Conservation (phyloP, 495 filamentous ascomycete genomes). For the Lindgomyces ingoldianus region DNA sequence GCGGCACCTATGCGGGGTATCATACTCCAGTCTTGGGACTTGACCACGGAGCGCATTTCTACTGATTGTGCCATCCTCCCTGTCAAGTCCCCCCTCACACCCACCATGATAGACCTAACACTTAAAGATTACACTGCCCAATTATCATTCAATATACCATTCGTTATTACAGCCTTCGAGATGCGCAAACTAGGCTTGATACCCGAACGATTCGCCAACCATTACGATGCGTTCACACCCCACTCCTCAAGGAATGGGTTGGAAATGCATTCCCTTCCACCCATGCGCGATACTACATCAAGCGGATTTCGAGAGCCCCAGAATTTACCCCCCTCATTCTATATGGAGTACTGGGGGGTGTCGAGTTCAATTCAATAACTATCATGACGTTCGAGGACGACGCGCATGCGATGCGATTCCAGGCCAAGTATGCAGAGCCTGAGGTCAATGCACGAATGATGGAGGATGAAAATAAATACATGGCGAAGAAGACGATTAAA, state of each 20-base stretch:
- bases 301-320: background rate
- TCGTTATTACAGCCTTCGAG: background rate
- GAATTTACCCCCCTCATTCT: background rate
- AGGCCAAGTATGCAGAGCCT: background rate
- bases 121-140: background rate
- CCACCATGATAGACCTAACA: too few species aligned
- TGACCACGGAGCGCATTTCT: too few species aligned
- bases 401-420: background rate
- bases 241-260: background rate
- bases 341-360: background rate
- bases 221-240: slow-evolving; percentile 5
- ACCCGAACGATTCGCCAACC: background rate
- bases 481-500: background rate
- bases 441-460: background rate
- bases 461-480: background rate
- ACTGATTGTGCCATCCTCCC: background rate
- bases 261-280: background rate
- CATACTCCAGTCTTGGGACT: too few species aligned
- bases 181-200: background rate
- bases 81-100: background rate
- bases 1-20: too few species aligned
- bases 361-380: background rate
- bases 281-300: slow-evolving; percentile 4
- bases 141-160: background rate
- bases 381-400: background rate